Evolutionary conservation across 169 alveolate species (phyloP), one percentile per base, ranked within the genome.

Genomic region (Eimeria acervulina): DNA sequence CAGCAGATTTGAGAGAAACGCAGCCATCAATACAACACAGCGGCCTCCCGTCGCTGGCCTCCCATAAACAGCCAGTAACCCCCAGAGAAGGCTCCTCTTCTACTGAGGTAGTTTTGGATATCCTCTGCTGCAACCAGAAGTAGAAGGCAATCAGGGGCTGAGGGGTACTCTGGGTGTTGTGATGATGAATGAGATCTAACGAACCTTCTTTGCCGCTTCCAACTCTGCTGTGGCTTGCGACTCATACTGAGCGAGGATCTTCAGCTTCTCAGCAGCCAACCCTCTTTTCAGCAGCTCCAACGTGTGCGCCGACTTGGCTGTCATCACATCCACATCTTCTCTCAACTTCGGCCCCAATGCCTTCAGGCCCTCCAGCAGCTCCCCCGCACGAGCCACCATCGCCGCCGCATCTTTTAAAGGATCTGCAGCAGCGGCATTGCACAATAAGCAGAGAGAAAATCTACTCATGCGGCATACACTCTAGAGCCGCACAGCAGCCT

Each of bases 351-450:
- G 59, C 28, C 52, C 55, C 51, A 13, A 19, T 0, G 2, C 44
- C 68, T 44, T 28, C 74, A 83, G 52, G 31, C 2, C 10, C 72
- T 10, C 12, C 47, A 83, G 13, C 44, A 83, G 7, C n/a, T 8
- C 31, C 42, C 8, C 42, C 33, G 26, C 72, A 15, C 23, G 3
- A 44, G 4, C 91, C 26, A 31, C 52, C 1, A 51, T 4, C 28
- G 21, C 72, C 42, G 4, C 12, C 21, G 91, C 91, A 51, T 83
- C 72, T 17, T 33, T 19, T 10, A 83, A 13, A n/a, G 72, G 76
- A 36, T 83, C 91, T 83, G 72, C 36, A 72, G 80, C 44, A 68
- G 80, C 80, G n/a, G 80, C 36, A 68, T n/a, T n/a, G 80, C 80
- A 68, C 19, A 6, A 68, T 38, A 10, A 68, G 80, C 33, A 68